Conservation (phyloP, 768 basidiomycete species). For the Erythrobasidium yunnanense region DNA sequence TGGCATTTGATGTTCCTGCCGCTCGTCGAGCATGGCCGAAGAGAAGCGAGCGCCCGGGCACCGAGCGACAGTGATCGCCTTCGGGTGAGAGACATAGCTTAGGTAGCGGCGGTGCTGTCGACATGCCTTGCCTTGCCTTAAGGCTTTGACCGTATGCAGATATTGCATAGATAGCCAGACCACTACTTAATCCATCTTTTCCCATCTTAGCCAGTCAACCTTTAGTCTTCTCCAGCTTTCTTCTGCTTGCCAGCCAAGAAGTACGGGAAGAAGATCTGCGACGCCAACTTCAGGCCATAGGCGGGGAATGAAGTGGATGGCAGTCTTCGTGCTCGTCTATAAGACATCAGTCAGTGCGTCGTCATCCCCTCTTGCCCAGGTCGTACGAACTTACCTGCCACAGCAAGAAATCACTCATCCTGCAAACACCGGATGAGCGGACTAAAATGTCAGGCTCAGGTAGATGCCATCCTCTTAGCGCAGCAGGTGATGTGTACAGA, state of each 20-base stretch:
- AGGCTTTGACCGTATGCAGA: too few relatives aligned
- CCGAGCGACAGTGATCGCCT: too few relatives aligned
- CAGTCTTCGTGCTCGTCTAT: slow-evolving; percentile 70
- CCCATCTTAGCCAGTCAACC: slow-evolving; percentile 20
- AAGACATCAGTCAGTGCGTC: too few relatives aligned
- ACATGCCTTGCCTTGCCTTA: too few relatives aligned
- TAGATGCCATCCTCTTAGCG: slow-evolving; percentile 46
- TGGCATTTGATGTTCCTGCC: too few relatives aligned
- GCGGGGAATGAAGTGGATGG: slow-evolving; percentile 68
- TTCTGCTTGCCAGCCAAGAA: slow-evolving; percentile 66
- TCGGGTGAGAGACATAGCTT: too few relatives aligned
- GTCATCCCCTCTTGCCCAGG: neutral
- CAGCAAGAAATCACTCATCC: slow-evolving; percentile 77
- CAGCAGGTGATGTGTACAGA: slow-evolving; percentile 52
- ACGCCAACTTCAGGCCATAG: slow-evolving; percentile 94
- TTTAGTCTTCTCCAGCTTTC: slow-evolving; percentile 17
- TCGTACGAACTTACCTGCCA: slow-evolving; percentile 67
- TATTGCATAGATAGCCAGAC: too few relatives aligned
- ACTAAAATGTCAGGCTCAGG: slow-evolving; percentile 75
- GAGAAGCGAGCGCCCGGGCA: too few relatives aligned
- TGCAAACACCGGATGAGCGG: slow-evolving; percentile 78
- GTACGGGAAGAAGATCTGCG: slow-evolving; percentile 70
- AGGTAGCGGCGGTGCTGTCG: too few relatives aligned
- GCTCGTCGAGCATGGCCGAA: too few relatives aligned
- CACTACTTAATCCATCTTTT: slow-evolving; percentile 3